Conservation (phyloP, 2,329 filamentous ascomycete species). For the Fusarium transvaalense region DNA sequence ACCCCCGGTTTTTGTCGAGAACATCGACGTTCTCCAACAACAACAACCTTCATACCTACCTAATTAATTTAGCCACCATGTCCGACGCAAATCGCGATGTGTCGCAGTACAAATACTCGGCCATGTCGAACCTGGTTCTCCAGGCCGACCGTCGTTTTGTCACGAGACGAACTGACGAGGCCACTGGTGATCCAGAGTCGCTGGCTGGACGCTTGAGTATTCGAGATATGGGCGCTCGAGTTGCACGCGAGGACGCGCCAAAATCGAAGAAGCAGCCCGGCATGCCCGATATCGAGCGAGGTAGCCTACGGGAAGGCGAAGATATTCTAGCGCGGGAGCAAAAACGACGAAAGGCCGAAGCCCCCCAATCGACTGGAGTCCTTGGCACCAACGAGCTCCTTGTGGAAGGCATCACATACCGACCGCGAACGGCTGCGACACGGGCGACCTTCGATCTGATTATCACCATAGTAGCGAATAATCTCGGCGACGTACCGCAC, state of each 20-base stretch:
- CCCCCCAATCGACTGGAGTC: constrained; percentile 76
- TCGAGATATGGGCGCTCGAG: constrained; percentile 91
- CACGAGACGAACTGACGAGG: constrained; percentile 91
- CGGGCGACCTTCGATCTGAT: constrained; percentile 95
- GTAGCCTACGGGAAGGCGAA: constrained; percentile 81
- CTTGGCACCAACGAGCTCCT: constrained; percentile 86
- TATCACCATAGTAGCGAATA: constrained; percentile 87
- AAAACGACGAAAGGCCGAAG: constrained; percentile 84
- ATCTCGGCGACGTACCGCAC: constrained; percentile 91
- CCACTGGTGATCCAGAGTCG: constrained; percentile 96
- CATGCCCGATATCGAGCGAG: constrained; percentile 78
- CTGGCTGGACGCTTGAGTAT: constrained; percentile 94
- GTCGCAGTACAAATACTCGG: constrained; percentile 98
- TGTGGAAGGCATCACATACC: constrained; percentile 92
- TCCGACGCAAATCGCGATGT: constrained; percentile 83
- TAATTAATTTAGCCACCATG: constrained; percentile 66
- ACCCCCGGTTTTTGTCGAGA: constrained; percentile 56
- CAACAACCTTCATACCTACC: constrained; percentile 37
- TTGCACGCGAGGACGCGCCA: constrained; percentile 82
- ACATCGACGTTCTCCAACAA: constrained; percentile 51
- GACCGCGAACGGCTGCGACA: constrained; percentile 90
- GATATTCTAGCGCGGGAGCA: constrained; percentile 88
- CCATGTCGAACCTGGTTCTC: constrained; percentile 99
- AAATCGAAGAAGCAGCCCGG: constrained; percentile 82
- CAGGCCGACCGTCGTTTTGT: constrained; percentile 98